Evolutionary conservation across 2,329 filamentous ascomycete genomes (phyloP).

Genomic region (Paraphoma chrysanthemicola): DNA sequence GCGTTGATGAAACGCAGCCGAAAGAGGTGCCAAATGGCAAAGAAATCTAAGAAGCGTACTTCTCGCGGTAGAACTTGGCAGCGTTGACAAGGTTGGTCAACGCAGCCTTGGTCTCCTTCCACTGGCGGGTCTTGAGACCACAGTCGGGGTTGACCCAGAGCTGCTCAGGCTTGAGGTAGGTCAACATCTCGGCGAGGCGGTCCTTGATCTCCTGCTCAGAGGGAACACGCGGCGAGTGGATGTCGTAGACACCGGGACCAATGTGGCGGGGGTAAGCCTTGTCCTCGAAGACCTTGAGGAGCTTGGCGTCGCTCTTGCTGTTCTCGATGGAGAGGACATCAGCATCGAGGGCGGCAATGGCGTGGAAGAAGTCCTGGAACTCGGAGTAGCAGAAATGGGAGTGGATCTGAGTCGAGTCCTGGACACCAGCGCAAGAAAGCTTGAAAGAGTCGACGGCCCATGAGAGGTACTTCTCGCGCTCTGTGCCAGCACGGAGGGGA

Average conservation of each 20-base stretch:
- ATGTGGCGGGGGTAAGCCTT: slow-evolving; percentile 98
- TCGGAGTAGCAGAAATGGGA: slow-evolving; percentile 99
- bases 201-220: slow-evolving; percentile 98
- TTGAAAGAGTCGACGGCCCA: slow-evolving; percentile 99
- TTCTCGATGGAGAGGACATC: slow-evolving; percentile 99
- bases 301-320: slow-evolving; percentile 99
- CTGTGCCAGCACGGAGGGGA: slow-evolving; percentile 88
- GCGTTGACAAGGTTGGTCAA: slow-evolving; percentile 97
- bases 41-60: slow-evolving; percentile 70
- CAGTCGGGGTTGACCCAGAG: slow-evolving; percentile 99
- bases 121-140: slow-evolving; percentile 98
- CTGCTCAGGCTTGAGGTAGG: slow-evolving; percentile 94
- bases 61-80: slow-evolving; percentile 93
- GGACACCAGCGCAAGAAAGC: slow-evolving; percentile 89
- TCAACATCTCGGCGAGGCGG: slow-evolving; percentile 96
- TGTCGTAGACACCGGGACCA: slow-evolving; percentile 98
- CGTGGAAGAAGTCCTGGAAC: slow-evolving; percentile 99
- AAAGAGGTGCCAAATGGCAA: slow-evolving; percentile 29
- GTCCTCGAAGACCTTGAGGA: slow-evolving; percentile 97
- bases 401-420: slow-evolving; percentile 98
- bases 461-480: slow-evolving; percentile 94
- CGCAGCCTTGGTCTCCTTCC: slow-evolving; percentile 97
- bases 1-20: slow-evolving; percentile 42
- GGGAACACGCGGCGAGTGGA: slow-evolving; percentile 98
- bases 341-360: slow-evolving; percentile 95